These are phyloP conservation scores for Saccharomyces hybrid DNA, from an alignment of 1,139 yeast species.

Conservation along the genomic window DNA sequence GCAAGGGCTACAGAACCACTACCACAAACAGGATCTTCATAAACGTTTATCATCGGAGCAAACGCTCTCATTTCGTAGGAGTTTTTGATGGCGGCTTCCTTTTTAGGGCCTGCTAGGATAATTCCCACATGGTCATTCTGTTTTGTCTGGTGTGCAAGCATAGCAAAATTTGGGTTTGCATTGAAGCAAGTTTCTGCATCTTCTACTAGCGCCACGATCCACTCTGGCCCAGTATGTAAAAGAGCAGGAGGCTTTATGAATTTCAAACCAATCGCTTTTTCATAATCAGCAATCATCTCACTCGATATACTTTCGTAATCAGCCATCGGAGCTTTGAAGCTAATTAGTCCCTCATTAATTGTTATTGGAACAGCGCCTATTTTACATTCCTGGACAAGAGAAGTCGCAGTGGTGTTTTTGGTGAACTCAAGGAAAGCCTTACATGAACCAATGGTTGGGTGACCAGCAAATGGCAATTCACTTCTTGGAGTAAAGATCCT, in stretches of 20 bases:
- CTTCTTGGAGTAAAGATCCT: constrained; percentile 41
- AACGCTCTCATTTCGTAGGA: constrained; percentile 36
- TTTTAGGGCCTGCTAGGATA: constrained; percentile 34
- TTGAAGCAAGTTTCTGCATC: constrained; percentile 31
- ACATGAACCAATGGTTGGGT: constrained; percentile 49
- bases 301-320: constrained; percentile 19
- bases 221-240: constrained; percentile 36
- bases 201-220: constrained; percentile 35
- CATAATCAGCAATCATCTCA: constrained; percentile 19
- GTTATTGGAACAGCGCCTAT: constrained; percentile 38
- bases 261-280: constrained; percentile 20
- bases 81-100: constrained; percentile 13
- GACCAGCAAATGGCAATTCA: constrained; percentile 55
- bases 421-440: constrained; percentile 36
- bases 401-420: constrained; percentile 26
- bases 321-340: constrained; percentile 22
- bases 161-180: constrained; percentile 30
- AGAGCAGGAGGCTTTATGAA: constrained; percentile 24
- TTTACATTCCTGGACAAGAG: constrained; percentile 35
- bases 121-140: constrained; percentile 32
- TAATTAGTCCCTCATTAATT: constrained; percentile 16
- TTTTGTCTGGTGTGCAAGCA: constrained; percentile 19
- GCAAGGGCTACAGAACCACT: constrained; percentile 38
- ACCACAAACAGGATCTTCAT: constrained; percentile 49
- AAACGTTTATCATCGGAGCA: constrained; percentile 33